Conservation (phyloP, 768 basidiomycete genomes). For the Exidia glandulosa region DNA sequence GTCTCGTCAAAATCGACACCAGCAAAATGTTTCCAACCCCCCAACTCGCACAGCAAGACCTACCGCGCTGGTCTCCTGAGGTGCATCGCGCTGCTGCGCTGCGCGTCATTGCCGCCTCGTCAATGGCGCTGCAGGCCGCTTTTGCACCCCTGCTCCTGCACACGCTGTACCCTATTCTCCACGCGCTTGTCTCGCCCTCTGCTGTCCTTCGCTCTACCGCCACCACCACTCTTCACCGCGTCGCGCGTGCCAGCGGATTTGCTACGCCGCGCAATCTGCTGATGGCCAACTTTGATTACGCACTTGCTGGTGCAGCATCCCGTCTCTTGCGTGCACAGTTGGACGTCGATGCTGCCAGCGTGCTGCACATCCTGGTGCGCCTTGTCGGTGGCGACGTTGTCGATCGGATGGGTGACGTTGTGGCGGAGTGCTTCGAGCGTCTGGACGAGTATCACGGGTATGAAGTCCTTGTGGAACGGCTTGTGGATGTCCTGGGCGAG, state of each 20-base stretch:
- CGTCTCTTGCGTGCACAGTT: slow-evolving; percentile 71
- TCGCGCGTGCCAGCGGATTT: slow-evolving; percentile 69
- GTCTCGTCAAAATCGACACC: slow-evolving; percentile 16
- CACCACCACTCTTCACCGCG: slow-evolving; percentile 54
- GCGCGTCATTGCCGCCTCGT: slow-evolving; percentile 59
- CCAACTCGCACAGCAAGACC: slow-evolving; percentile 14
- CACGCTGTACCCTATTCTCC: slow-evolving; percentile 75
- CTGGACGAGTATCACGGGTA: slow-evolving; percentile 96
- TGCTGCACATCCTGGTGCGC: slow-evolving; percentile 73
- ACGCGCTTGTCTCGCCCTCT: slow-evolving; percentile 66
- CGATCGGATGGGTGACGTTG: slow-evolving; percentile 81
- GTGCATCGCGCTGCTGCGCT: slow-evolving; percentile 64
- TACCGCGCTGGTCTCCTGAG: slow-evolving; percentile 35
- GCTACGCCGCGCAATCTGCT: slow-evolving; percentile 84
- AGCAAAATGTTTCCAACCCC: not conserved
- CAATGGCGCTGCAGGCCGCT: slow-evolving; percentile 59
- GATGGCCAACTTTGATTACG: slow-evolving; percentile 93
- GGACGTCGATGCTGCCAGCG: slow-evolving; percentile 81
- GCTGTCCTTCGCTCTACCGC: slow-evolving; percentile 67
- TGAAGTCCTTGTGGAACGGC: slow-evolving; percentile 68
- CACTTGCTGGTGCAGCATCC: slow-evolving; percentile 81
- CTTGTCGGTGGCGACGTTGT: slow-evolving; percentile 83
- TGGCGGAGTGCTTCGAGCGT: slow-evolving; percentile 95
- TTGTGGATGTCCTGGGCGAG: slow-evolving; percentile 78
- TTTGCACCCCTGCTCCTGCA: slow-evolving; percentile 69